Evolutionary conservation across 169 alveolate species (phyloP).

Genomic region (Plasmodium relictum): DNA sequence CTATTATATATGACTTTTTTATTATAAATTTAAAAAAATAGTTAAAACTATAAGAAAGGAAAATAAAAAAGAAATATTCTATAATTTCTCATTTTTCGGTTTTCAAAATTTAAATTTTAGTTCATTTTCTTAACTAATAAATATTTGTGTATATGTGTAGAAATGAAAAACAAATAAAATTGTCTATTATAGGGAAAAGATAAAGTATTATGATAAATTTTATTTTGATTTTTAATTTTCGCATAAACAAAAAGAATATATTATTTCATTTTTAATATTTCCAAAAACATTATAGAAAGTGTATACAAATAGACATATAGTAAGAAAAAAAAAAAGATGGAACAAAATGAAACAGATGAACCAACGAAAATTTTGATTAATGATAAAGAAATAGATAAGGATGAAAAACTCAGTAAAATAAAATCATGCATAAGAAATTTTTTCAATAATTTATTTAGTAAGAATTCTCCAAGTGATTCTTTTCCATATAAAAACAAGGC

Average conservation of each 20-base stretch:
- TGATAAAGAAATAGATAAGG: conserved; percentile 33
- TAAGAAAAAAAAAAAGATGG: conserved; percentile 10
- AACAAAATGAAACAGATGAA: conserved; percentile 2
- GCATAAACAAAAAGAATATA: too few relatives aligned
- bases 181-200: neutral
- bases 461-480: conserved; percentile 2
- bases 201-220: neutral
- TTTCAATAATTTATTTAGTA: conserved; percentile 1
- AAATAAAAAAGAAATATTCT: neutral
- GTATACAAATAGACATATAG: neutral
- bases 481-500: conserved; percentile 22
- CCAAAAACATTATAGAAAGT: neutral
- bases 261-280: neutral
- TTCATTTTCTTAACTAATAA: too few relatives aligned
- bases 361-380: conserved; percentile 28
- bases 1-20: neutral
- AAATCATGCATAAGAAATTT: conserved; percentile 11
- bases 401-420: conserved; percentile 2
- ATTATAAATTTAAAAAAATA: neutral
- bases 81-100: neutral
- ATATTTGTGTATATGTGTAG: conserved; percentile 1
- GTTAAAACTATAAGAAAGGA: neutral
- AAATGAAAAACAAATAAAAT: neutral
- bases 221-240: neutral
- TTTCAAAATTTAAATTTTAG: neutral